Percentiles rank a stretch among this genome's conserved stretches.
These are phyloP conservation scores for Trebouxia gelatinosa DNA, from an alignment of 163 green algal genomes.

Conservation along the genomic window DNA sequence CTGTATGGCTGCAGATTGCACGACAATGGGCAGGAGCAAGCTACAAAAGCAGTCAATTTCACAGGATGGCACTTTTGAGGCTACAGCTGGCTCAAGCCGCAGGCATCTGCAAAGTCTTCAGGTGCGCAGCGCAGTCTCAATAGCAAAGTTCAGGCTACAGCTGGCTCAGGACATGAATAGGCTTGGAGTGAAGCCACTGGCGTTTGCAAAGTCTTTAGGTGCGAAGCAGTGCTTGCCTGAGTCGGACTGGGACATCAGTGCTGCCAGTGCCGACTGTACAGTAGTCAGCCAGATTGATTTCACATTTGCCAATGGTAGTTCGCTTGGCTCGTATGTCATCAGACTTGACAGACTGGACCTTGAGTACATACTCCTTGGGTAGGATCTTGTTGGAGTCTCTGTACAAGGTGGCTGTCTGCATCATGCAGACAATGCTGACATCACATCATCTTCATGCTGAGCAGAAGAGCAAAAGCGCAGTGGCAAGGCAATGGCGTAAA, in stretches of 20 bases:
- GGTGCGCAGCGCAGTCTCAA: not conserved
- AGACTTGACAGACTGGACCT: conserved; percentile 48
- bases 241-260: conserved; percentile 56
- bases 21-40: no score
- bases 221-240: conserved; percentile 43
- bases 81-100: no score
- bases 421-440: not conserved
- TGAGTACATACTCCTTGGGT: conserved; percentile 66
- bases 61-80: no score
- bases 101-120: not conserved
- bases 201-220: not conserved
- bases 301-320: conserved; percentile 59
- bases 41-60: no score
- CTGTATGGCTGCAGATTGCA: no score
- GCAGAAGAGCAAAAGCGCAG: not conserved
- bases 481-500: not conserved
- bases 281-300: conserved; percentile 58
- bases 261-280: conserved; percentile 49
- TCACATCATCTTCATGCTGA: not conserved
- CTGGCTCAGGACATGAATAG: no score
- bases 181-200: no score
- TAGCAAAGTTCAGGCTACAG: not conserved
- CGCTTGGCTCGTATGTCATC: conserved; percentile 41
- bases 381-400: conserved; percentile 46
- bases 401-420: conserved; percentile 59